Base-by-base conservation (phyloP, 768 basidiomycete species). In the Gloeostereum incarnatum region DNA sequence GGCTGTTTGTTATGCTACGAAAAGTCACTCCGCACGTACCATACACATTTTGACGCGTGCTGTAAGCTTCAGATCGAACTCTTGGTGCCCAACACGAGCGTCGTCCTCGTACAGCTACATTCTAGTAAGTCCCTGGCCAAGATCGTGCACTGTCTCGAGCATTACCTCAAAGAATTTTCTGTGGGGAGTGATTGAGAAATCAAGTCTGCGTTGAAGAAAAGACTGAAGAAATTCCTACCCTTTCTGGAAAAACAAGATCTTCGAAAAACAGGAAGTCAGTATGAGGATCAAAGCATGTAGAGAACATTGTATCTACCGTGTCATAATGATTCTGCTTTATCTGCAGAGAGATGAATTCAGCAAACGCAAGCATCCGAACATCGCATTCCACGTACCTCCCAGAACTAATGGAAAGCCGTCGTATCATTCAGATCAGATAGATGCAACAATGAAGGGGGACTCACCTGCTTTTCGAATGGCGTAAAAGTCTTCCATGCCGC, bases 291-390 rank as follows among this genome's bases (percentile, higher is more conserved):
- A 13, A 18, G n/a, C 30, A 55, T 47, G 6, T 23, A 57, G 20
- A 27, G 21, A 30, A 17, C 4, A 29, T 13, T 13, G 5, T 22
- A 48, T 56, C 45, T 49, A 86, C 84, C 13, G 96, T 99, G 59
- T 99, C 96, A 54, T 78, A 97, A 54, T 98, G 92, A 51, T 92
- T 83, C 59, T 94, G 90, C 56, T 97, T 99, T 66, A 99, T 99
- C 71, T 90, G 44, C 32, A 19, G 24, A 23, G 31, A 36, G n/a
- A n/a, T n/a, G n/a, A n/a, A n/a, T 6, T 7, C 31, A 34, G 30
- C 42, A 38, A 27, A 38, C 21, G 35, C 26, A n/a, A 30, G 26
- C 16, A 23, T 27, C 36, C 36, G 26, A 5, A 17, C 10, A 22
- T 19, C 27, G 27, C 2, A 41, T 35, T 31, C 7, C 34, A 60